These are phyloP conservation scores for Naganishia vishniacii DNA, from an alignment of 768 basidiomycete species.

Conservation along the genomic window DNA sequence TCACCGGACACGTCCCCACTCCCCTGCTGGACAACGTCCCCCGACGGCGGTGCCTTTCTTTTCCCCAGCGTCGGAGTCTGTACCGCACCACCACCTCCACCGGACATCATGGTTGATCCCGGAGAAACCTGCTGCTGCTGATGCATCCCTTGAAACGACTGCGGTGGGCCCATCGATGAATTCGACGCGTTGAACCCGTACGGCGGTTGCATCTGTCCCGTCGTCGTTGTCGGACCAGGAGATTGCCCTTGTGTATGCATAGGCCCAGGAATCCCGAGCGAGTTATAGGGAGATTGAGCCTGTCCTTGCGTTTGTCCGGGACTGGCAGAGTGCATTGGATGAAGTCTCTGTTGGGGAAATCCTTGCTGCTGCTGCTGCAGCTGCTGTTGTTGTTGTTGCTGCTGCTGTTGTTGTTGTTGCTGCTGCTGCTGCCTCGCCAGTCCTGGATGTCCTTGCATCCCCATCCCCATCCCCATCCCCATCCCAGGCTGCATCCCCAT, in stretches of 20 bases:
- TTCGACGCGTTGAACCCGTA: conserved; percentile 7
- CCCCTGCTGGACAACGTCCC: no score
- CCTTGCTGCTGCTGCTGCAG: conserved; percentile 29
- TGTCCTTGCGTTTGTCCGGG: not conserved
- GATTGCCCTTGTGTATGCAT: not conserved
- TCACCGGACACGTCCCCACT: no score
- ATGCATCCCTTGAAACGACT: conserved; percentile 21
- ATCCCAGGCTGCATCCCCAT: not conserved
- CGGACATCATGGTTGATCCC: no score
- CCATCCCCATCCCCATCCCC: conserved; percentile 8
- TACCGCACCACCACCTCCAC: no score
- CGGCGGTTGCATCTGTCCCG: conserved; percentile 34
- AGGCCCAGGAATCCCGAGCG: not conserved
- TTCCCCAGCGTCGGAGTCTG: not conserved
- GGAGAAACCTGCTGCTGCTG: conserved; percentile 24
- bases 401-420: conserved; percentile 29
- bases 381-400: conserved; percentile 5
- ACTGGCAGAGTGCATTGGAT: not conserved
- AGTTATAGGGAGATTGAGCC: not conserved
- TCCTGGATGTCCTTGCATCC: not conserved
- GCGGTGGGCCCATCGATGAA: conserved; percentile 10
- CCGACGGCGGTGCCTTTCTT: conserved; percentile 6
- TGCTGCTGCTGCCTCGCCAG: conserved; percentile 31
- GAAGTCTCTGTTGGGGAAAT: conserved; percentile 6
- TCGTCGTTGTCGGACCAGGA: no score